phyloP scores from a whole-genome alignment of 176 grass and related monocot genomes.

The Rhipidocladum racemiflorum region DNA sequence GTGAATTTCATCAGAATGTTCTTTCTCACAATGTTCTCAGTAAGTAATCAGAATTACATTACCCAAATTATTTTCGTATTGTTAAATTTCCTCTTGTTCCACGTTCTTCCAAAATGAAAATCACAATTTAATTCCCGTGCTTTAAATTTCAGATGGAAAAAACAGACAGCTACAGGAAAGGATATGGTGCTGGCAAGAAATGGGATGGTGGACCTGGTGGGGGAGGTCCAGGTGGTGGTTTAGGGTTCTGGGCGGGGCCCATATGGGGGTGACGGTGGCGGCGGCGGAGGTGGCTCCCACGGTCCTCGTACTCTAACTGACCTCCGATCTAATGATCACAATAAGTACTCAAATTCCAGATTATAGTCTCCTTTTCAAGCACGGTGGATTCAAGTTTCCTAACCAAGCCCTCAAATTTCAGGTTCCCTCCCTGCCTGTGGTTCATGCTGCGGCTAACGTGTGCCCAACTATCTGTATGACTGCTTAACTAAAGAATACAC shows the following conservation, averaged over 20 bases:
- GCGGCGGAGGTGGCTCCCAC: slow-evolving; percentile 47
- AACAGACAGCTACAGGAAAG: slow-evolving; percentile 78
- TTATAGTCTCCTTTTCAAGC: neutral
- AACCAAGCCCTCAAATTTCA: slow-evolving; percentile 38
- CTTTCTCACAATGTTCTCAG: slow-evolving; percentile 89
- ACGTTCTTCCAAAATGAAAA: neutral
- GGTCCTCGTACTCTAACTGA: slow-evolving; percentile 75
- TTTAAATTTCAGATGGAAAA: slow-evolving; percentile 62
- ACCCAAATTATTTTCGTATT: neutral
- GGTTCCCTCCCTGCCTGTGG: slow-evolving; percentile 95
- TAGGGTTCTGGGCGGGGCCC: slow-evolving; percentile 58
- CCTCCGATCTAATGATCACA: slow-evolving; percentile 69
- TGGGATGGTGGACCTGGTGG: slow-evolving; percentile 97
- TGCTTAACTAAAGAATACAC: slow-evolving; percentile 2
- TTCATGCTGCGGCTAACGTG: slow-evolving; percentile 81
- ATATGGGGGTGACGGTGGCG: slow-evolving; percentile 49
- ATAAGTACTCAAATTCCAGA: slow-evolving; percentile 41
- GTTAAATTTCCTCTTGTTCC: slow-evolving; percentile 1
- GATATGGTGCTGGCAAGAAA: slow-evolving; percentile 76
- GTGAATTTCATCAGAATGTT: slow-evolving; percentile 70
- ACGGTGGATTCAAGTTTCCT: neutral
- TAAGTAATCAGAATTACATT: slow-evolving; percentile 30
- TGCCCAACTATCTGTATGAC: neutral
- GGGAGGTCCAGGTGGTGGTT: slow-evolving; percentile 61
- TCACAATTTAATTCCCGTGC: neutral